A percentile compares a stretch with the other conserved stretches of the same genome.
These are phyloP conservation scores for Platismatia glauca DNA, from an alignment of 495 filamentous ascomycete genomes.

Conservation along the genomic window DNA sequence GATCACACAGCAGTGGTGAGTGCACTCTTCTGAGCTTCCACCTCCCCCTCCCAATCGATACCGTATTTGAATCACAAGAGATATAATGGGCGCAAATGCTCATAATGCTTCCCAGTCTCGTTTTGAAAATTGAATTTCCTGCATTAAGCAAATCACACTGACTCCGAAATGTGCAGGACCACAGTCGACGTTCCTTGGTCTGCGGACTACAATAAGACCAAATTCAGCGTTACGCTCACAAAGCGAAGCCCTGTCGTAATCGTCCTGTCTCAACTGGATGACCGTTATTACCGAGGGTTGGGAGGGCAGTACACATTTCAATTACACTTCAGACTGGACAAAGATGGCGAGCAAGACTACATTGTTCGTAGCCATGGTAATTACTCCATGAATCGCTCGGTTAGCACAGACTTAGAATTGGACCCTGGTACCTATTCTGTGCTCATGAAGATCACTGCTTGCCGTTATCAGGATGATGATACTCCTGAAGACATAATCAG, in stretches of 20 bases:
- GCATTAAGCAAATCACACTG: too few species aligned
- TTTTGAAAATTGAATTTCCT: too few species aligned
- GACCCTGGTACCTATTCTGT: conserved; percentile 75
- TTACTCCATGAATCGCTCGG: conserved; percentile 65
- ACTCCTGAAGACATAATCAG: conserved; percentile 63
- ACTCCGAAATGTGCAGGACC: too few species aligned
- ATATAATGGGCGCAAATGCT: too few species aligned
- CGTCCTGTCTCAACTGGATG: conserved; percentile 68
- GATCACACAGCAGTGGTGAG: conserved; percentile 72
- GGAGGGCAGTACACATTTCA: conserved; percentile 73
- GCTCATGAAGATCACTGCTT: conserved; percentile 69
- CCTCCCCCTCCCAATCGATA: too few species aligned
- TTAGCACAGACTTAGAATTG: conserved; percentile 72
- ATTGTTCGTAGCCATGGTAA: conserved; percentile 68
- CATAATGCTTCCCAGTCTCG: too few species aligned
- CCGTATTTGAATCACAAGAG: too few species aligned
- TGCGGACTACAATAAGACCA: conserved; percentile 73
- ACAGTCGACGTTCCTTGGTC: conserved; percentile 78
- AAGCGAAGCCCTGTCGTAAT: conserved; percentile 65
- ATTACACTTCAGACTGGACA: conserved; percentile 74
- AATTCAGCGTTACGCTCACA: conserved; percentile 62
- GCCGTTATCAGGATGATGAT: conserved; percentile 38
- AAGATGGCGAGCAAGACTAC: conserved; percentile 72
- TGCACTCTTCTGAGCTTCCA: too few species aligned
- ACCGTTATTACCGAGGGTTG: conserved; percentile 76